phyloP scores from a whole-genome alignment of 345 rosid genomes.

The Citrus trifoliata region DNA sequence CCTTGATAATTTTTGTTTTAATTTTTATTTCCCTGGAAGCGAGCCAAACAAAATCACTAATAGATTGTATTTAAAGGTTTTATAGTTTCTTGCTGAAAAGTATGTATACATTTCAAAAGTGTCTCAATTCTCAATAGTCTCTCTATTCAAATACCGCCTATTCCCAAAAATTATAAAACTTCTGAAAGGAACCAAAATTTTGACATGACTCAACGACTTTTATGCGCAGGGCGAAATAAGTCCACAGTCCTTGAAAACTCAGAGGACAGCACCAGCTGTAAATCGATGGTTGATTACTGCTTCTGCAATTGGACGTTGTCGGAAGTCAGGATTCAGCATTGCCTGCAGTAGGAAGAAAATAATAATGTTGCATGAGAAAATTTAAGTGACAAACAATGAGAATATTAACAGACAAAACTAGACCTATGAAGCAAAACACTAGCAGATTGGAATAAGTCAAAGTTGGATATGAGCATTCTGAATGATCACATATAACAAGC shows the following conservation, averaged over 20 bases:
- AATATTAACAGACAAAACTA: background rate
- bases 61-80: too few relatives aligned
- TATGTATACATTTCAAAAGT: background rate
- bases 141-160: background rate
- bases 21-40: background rate
- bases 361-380: background rate
- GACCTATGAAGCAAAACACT: background rate
- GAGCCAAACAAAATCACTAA: too few relatives aligned
- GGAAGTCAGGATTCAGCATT: constrained; percentile 74
- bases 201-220: background rate
- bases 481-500: background rate
- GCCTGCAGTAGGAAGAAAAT: constrained; percentile 39
- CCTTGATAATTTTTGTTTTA: background rate
- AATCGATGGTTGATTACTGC: constrained; percentile 75
- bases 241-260: constrained; percentile 6
- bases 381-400: background rate
- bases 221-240: background rate
- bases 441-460: background rate
- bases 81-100: too few relatives aligned
- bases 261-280: constrained; percentile 39
- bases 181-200: background rate
- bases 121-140: background rate
- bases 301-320: constrained; percentile 77
- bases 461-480: background rate
- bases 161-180: background rate